Evolutionary conservation across 108 stramenopile species (phyloP), one percentile per base, ranked within the genome.

Genomic region (Skeletonema costatum): DNA sequence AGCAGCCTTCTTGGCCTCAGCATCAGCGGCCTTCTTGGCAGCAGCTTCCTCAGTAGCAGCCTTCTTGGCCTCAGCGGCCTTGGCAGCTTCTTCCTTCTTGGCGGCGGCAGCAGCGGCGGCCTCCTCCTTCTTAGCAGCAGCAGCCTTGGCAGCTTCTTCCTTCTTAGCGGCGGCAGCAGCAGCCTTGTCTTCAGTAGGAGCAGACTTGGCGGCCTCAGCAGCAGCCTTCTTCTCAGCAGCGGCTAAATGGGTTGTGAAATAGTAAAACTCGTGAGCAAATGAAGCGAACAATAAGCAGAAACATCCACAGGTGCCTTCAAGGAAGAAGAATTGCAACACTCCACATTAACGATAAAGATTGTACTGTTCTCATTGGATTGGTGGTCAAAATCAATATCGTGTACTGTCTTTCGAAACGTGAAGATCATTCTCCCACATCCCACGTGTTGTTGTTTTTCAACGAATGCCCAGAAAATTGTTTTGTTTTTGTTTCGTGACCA

Each of bases 21-120:
- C 74, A 25, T 70, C 76, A 38, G 65, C 80, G 41, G 71, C 77
- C 16, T 17, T 65, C 60, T 78, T 70, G 3, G 68, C 68, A 11
- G 60, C 75, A 10, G 42, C 68, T 68, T 70, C 21, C 0, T 25
- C 14, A n/a, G 46, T 19, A 33, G 60, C 60, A 33, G 30, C 68
- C 25, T 41, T 76, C 74, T 73, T 73, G 11, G 51, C 74, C 48
- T 44, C 69, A 44, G 78, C 78, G 42, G 79, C 79, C 46, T 71
- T 46, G 60, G 58, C 44, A 39, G 33, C 36, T 41, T 7, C 39
- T 12, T 50, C 14, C 56, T 75, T 75, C 74, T 76, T 76, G 21
- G 67, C 66, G 11, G 62, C 75, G 41, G 66, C 66, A 51, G 46
- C 51, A 16, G n/a, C 38, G 8, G 53, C 70, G 60, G 59, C 60